Conservation (phyloP, 2,329 filamentous ascomycete genomes). For the Elsinoe necatrix region DNA sequence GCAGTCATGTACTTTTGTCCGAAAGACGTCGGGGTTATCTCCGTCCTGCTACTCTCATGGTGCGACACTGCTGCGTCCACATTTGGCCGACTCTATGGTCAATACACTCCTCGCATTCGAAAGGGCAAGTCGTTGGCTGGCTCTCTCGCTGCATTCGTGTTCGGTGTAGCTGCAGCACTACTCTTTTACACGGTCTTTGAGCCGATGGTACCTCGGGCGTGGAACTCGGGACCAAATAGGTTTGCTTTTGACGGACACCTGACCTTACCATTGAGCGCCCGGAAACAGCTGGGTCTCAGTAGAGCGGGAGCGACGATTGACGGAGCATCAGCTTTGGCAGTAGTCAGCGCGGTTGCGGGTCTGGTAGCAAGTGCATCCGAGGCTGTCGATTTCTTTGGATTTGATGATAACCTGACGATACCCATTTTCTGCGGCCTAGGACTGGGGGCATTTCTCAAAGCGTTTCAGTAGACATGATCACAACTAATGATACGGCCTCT, state of each 20-base stretch:
- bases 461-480: conserved; percentile 51
- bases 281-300: conserved; percentile 54
- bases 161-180: conserved; percentile 73
- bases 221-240: conserved; percentile 41
- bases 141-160: conserved; percentile 70
- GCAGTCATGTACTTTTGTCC: conserved; percentile 76
- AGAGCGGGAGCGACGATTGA: conserved; percentile 53
- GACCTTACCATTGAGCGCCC: conserved; percentile 55
- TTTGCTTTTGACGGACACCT: conserved; percentile 78
- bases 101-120: conserved; percentile 77
- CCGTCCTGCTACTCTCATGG: conserved; percentile 87
- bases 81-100: conserved; percentile 80
- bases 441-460: conserved; percentile 82
- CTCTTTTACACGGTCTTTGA: conserved; percentile 85
- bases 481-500: not conserved
- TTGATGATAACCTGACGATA: conserved; percentile 97
- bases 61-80: conserved; percentile 96
- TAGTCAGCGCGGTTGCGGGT: conserved; percentile 83
- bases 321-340: conserved; percentile 63
- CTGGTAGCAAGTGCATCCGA: conserved; percentile 82
- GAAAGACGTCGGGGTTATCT: conserved; percentile 86
- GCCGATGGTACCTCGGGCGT: conserved; percentile 38
- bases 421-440: conserved; percentile 82
- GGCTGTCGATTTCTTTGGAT: conserved; percentile 80
- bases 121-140: conserved; percentile 88